A percentile compares a stretch with the other conserved stretches of the same genome.
These are phyloP conservation scores for Effrenium voratum DNA, from an alignment of 73 alveolate genomes.

Conservation along the genomic window DNA sequence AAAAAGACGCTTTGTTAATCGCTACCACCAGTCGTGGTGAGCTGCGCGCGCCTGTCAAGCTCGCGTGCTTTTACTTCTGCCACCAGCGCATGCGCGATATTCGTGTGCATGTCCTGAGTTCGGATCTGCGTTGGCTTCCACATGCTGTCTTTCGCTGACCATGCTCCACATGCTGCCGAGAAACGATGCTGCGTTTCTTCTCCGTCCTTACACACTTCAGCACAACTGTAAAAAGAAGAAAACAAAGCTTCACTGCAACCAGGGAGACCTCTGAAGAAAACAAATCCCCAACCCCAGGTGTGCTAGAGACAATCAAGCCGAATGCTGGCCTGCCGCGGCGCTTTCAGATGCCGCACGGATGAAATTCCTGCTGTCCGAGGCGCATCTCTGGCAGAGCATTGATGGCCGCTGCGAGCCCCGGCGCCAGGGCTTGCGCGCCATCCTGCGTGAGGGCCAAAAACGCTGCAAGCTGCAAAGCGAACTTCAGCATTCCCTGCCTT, in stretches of 20 bases:
- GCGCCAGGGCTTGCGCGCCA: slow-evolving; percentile 48
- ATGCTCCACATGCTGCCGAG: not conserved
- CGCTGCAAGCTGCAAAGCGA: no score
- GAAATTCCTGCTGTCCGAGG: not conserved
- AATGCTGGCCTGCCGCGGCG: not conserved
- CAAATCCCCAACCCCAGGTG: no score
- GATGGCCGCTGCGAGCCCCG: slow-evolving; percentile 90
- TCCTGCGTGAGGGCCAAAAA: slow-evolving; percentile 15
- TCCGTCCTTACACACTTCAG: slow-evolving; percentile 57
- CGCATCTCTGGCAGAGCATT: slow-evolving; percentile 93
- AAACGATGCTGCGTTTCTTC: slow-evolving; percentile 62
- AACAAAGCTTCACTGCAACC: no score
- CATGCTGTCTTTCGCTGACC: not conserved
- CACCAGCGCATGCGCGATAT: slow-evolving; percentile 90
- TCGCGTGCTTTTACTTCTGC: slow-evolving; percentile 85
- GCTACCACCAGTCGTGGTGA: no score
- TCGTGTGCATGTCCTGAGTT: slow-evolving; percentile 77
- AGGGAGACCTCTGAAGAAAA: no score
- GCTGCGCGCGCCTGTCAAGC: slow-evolving; percentile 64
- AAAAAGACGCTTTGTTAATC: no score
- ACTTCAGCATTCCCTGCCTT: not conserved
- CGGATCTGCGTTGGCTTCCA: not conserved
- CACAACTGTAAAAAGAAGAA: no score
- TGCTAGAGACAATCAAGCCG: no score
- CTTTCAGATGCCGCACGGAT: not conserved